A percentile compares a stretch with the other conserved stretches of the same genome.
Evolutionary conservation across 176 grass and related monocot species (phyloP).

Genomic region (Calamus simplicifolius): DNA sequence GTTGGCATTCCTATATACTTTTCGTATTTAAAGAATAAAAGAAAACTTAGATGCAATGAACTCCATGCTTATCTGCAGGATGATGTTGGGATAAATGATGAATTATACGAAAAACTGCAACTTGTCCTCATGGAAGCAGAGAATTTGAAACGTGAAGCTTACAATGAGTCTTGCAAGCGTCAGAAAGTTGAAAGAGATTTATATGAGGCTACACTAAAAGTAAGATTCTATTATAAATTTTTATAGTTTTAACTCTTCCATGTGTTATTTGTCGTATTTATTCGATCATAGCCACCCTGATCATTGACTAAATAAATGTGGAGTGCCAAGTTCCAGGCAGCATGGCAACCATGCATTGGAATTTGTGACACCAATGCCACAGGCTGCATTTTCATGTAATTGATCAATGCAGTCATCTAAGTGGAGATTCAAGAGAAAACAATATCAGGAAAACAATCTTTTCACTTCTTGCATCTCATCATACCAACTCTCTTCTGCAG

Average conservation of each 20-base stretch:
- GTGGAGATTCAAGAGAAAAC: background rate
- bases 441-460: background rate
- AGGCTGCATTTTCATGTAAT: too few relatives aligned
- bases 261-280: background rate
- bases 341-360: too few relatives aligned
- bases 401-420: too few relatives aligned
- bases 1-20: too few relatives aligned
- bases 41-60: too few relatives aligned
- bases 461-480: background rate
- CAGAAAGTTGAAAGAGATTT: constrained; percentile 42
- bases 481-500: constrained; percentile 17
- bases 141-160: constrained; percentile 29
- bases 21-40: too few relatives aligned
- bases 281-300: too few relatives aligned
- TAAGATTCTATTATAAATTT: constrained; percentile 13
- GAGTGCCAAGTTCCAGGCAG: too few relatives aligned
- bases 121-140: constrained; percentile 34
- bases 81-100: constrained; percentile 22
- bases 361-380: too few relatives aligned
- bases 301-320: too few relatives aligned
- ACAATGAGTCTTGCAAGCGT: constrained; percentile 48
- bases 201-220: constrained; percentile 42
- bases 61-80: constrained; percentile 26
- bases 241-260: background rate
- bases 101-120: constrained; percentile 30